Evolutionary conservation across 169 alveolate genomes (phyloP), one percentile per base, ranked within the genome.

Genomic region (Blepharisma undulans): DNA sequence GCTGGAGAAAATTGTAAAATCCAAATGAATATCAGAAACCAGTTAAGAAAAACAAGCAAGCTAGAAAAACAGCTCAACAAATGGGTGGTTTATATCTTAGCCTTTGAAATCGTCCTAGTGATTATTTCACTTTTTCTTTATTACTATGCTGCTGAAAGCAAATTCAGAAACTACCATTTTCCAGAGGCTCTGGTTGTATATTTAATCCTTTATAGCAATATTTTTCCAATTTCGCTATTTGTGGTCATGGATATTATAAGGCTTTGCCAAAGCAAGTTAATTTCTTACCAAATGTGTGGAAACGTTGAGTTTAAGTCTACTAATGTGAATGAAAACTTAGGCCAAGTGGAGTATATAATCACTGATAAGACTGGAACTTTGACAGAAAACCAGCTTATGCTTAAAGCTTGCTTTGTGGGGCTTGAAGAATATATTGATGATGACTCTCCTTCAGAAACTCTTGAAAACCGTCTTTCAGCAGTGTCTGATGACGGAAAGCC

Each of bases 301-400:
- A 79, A 79, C 7, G 87, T 79, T 27, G 71, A 79, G 34, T 79
- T 22, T 29, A 76, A 96, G 74, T 80, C 98, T 29, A 91, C 98
- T 16, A 94, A 95, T 79, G 76, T 97, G 7, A 97, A 97, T 93
- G 99, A 97, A 87, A 96, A 96, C 87, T 92, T 97, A 60, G 99
- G 99, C 5, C 95, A 97, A 87, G 94, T 96, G 21, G 97, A 97
- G 72, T 97, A 97, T 89, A 94, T 98, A 7, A 98, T 98, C 89
- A 95, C 98, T 27, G 99, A 98, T 92, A 98, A 98, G 91, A 98
- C 99, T 12, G 99, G 99, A 0, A 99, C 99, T 3, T 94, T 99
- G 76, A 99, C 99, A n/a, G 95, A 98, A 84, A 98, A 99, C 95
- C 96, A 97, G 25, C 98, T 99, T 98, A 96, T 96, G 93, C 96